Evolutionary conservation across 1,284 basidiomycete species (phyloP).

Genomic region (Sphaerobolus stellatus): DNA sequence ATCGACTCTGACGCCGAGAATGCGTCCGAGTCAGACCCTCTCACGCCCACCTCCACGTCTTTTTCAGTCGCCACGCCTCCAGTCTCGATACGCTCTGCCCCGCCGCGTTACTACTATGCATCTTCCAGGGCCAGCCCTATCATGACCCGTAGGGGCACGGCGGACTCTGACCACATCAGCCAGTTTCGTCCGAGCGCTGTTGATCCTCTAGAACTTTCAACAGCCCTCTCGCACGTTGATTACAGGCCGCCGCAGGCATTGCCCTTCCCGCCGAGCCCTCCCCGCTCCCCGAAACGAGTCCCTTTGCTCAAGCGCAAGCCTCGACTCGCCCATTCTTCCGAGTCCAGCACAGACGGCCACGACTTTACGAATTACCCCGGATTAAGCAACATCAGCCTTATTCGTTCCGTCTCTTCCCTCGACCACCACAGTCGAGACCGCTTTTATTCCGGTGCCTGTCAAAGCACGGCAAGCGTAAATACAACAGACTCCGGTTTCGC

Average conservation of each 20-base stretch:
- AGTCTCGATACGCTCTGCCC: not conserved
- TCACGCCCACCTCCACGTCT: not conserved
- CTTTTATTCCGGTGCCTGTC: conserved; percentile 1
- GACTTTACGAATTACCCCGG: conserved; percentile 1
- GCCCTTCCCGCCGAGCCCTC: conserved; percentile 1
- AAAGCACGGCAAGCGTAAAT: conserved; percentile 7
- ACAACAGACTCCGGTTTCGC: conserved; percentile 5
- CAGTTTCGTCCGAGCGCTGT: not conserved
- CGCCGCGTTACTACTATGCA: conserved; percentile 3
- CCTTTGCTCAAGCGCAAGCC: conserved; percentile 10
- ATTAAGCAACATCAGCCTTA: conserved; percentile 6
- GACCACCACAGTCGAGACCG: conserved; percentile 7
- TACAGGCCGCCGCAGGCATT: not conserved
- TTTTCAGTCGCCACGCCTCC: not conserved
- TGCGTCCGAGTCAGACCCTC: not conserved
- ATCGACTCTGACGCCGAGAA: conserved; percentile 3
- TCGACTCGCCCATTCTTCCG: conserved; percentile 2
- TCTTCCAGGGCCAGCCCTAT: not conserved
- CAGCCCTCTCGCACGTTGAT: conserved; percentile 13
- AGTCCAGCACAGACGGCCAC: conserved; percentile 4
- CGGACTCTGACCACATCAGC: no score
- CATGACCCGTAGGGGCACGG: not conserved
- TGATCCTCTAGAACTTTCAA: conserved; percentile 5
- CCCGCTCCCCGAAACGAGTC: not conserved
- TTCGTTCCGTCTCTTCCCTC: conserved; percentile 8